These are phyloP conservation scores for Suillus paluster DNA, from an alignment of 768 basidiomycete genomes.

Conservation along the genomic window DNA sequence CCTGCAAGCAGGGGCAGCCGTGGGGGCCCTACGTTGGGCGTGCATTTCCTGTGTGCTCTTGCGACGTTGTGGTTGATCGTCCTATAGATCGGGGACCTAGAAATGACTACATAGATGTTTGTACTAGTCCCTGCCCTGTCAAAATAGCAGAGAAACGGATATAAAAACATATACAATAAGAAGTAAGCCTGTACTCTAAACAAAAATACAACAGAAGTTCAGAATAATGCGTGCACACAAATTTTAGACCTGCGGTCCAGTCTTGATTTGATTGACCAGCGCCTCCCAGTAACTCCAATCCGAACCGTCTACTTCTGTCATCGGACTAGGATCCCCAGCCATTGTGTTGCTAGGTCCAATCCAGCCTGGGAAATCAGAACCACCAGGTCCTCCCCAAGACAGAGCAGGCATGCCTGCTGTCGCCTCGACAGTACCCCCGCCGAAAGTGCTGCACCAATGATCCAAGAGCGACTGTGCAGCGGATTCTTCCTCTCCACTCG, in stretches of 20 bases:
- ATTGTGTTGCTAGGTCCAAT: constrained; percentile 46
- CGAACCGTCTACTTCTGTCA: constrained; percentile 60
- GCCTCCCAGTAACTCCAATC: constrained; percentile 87
- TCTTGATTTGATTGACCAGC: constrained; percentile 60
- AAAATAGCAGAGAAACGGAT: constrained; percentile 14
- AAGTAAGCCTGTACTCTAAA: constrained; percentile 9
- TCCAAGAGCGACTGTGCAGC: constrained; percentile 80
- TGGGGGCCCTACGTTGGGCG: background rate
- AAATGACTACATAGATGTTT: background rate
- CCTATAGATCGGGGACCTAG: background rate
- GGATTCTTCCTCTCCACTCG: constrained; percentile 71
- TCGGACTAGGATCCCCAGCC: constrained; percentile 47
- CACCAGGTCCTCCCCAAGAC: constrained; percentile 65
- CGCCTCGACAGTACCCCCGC: constrained; percentile 62
- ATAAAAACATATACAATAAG: constrained; percentile 8
- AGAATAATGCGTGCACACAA: constrained; percentile 7
- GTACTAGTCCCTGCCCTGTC: constrained; percentile 2
- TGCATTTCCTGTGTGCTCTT: constrained; percentile 6
- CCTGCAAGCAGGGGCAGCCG: constrained; percentile 4
- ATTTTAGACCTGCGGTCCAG: constrained; percentile 37
- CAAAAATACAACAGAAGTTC: constrained; percentile 10
- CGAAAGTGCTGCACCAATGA: constrained; percentile 85
- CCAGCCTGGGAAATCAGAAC: constrained; percentile 65
- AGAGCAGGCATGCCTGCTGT: constrained; percentile 48
- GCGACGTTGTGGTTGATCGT: constrained; percentile 4